phyloP scores from a whole-genome alignment of 495 filamentous ascomycete species.

The Rostrohypoxylon terebratum region DNA sequence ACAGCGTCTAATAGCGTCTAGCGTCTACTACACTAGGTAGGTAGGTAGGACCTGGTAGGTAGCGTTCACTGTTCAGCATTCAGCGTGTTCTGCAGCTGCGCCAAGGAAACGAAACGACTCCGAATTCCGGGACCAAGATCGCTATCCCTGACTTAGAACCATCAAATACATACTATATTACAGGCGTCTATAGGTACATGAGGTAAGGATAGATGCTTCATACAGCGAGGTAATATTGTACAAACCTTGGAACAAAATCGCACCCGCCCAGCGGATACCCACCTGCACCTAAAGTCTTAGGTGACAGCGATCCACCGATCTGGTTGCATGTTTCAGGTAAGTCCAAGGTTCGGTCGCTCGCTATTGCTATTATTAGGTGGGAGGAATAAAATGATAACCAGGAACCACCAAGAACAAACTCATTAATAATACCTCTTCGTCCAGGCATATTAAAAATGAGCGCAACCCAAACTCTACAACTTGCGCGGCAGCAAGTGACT shows the following conservation, averaged over 20 bases:
- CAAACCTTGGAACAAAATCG: not conserved
- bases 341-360: conserved; percentile 7
- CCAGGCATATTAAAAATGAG: not conserved
- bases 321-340: conserved; percentile 23
- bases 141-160: conserved; percentile 12
- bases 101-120: conserved; percentile 20
- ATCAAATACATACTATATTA: not conserved
- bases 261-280: not conserved
- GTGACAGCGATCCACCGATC: conserved; percentile 11
- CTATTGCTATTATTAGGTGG: not conserved
- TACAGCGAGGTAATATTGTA: not conserved
- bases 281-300: too few species aligned
- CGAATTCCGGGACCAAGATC: conserved; percentile 13
- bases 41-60: too few species aligned
- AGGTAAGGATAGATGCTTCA: not conserved
- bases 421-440: too few species aligned
- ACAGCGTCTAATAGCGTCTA: conserved; percentile 2
- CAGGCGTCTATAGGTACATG: not conserved
- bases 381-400: not conserved
- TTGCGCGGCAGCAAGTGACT: not conserved
- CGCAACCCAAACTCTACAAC: not conserved
- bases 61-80: too few species aligned
- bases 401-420: not conserved
- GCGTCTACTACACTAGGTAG: too few species aligned
- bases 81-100: conserved; percentile 16